These are phyloP conservation scores for Atkinsonella texensis DNA, from an alignment of 2,329 filamentous ascomycete genomes.

Conservation along the genomic window DNA sequence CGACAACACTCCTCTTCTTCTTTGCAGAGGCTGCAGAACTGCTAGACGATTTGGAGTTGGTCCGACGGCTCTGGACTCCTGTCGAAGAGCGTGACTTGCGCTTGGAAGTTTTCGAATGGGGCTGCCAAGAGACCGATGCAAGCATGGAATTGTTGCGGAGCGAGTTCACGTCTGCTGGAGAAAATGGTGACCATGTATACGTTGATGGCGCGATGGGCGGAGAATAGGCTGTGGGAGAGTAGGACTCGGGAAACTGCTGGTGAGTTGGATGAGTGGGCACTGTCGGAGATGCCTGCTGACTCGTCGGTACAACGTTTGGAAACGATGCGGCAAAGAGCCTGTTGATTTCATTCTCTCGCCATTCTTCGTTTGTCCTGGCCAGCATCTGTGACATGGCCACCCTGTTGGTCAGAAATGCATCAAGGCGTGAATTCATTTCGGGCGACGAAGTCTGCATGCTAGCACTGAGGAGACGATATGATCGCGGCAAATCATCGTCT, in stretches of 20 bases:
- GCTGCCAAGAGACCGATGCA: neutral
- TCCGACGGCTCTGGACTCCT: slow-evolving; percentile 1
- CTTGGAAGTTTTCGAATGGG: neutral
- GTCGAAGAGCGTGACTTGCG: slow-evolving; percentile 1
- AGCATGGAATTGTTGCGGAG: neutral
- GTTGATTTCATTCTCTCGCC: slow-evolving; percentile 34
- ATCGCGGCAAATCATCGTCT: slow-evolving; percentile 64
- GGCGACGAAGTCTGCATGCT: slow-evolving; percentile 48
- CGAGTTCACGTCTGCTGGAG: neutral
- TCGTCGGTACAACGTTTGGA: slow-evolving; percentile 22
- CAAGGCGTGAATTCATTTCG: slow-evolving; percentile 50
- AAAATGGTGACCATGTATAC: slow-evolving; percentile 1
- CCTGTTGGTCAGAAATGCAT: slow-evolving; percentile 31
- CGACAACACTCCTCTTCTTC: neutral
- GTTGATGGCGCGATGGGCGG: neutral
- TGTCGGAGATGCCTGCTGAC: slow-evolving; percentile 11
- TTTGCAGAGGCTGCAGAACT: neutral
- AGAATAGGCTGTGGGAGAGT: neutral
- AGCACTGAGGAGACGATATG: slow-evolving; percentile 50
- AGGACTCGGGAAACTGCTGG: slow-evolving; percentile 1
- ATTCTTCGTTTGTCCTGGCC: slow-evolving; percentile 22
- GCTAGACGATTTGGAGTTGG: neutral
- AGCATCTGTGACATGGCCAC: slow-evolving; percentile 31
- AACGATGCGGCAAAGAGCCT: slow-evolving; percentile 34
- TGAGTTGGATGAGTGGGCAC: slow-evolving; percentile 3